Conservation (phyloP, 257 asterid species). For the Primulina huaijiensis region DNA sequence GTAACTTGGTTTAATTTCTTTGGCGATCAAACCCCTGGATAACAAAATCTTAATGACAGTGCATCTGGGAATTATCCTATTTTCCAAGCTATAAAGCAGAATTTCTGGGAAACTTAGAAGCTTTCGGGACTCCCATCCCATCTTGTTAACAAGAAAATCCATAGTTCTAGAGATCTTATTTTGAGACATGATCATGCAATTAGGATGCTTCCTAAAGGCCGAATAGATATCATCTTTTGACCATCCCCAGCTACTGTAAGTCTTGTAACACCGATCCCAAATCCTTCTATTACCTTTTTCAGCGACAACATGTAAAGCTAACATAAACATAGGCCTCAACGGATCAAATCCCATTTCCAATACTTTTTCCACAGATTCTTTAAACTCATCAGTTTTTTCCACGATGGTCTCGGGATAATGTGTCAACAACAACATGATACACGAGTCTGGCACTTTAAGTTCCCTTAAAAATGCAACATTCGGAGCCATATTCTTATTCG, state of each 20-base stretch:
- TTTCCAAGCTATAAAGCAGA: conserved; percentile 16
- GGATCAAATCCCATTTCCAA: no score
- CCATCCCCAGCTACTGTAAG: conserved; percentile 20
- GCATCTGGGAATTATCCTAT: conserved; percentile 25
- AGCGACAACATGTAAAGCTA: no score
- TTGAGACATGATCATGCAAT: conserved; percentile 17
- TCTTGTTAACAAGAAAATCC: conserved; percentile 10
- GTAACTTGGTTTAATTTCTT: background rate
- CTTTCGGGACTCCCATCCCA: background rate
- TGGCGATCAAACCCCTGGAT: conserved; percentile 13
- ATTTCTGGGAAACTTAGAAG: background rate
- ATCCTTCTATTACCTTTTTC: background rate
- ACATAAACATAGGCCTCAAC: no score
- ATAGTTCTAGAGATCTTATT: background rate
- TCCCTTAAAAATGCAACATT: conserved; percentile 13
- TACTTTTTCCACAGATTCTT: no score
- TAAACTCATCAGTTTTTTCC: background rate
- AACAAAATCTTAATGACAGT: background rate
- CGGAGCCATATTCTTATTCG: conserved; percentile 12
- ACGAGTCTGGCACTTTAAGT: conserved; percentile 1
- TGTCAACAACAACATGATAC: conserved; percentile 1
- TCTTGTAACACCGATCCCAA: conserved; percentile 1
- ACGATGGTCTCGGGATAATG: background rate
- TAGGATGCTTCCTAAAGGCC: conserved; percentile 7
- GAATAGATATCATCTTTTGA: conserved; percentile 1